Evolutionary conservation across 306 rosid genomes (phyloP).

Genomic region (Luffa acutangula): DNA sequence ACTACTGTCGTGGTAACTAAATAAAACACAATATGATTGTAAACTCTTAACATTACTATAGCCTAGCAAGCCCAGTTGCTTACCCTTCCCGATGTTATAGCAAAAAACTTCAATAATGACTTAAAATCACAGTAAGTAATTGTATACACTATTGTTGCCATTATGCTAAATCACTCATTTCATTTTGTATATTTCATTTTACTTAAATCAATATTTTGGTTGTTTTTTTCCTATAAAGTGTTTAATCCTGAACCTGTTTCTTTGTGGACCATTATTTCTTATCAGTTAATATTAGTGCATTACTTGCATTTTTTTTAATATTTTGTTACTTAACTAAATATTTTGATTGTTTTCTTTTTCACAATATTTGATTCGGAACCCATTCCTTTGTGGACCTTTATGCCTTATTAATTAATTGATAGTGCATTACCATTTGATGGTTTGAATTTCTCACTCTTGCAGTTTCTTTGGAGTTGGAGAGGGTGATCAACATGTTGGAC

Average conservation of each 20-base stretch:
- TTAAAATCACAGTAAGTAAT: too few relatives aligned
- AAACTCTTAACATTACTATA: too few relatives aligned
- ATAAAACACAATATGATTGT: too few relatives aligned
- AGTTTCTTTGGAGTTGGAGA: constrained; percentile 62
- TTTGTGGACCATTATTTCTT: neutral
- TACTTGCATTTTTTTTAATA: neutral
- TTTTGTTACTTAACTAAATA: neutral
- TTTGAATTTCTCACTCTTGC: constrained; percentile 34
- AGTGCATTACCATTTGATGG: neutral
- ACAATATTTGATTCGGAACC: neutral
- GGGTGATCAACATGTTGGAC: constrained; percentile 20
- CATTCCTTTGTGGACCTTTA: neutral
- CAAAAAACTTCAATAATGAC: too few relatives aligned
- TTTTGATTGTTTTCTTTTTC: neutral
- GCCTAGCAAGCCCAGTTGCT: too few relatives aligned
- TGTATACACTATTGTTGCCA: too few relatives aligned
- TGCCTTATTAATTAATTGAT: neutral
- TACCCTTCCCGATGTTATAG: too few relatives aligned
- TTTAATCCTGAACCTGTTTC: neutral
- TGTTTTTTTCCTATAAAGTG: neutral
- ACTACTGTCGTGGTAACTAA: too few relatives aligned
- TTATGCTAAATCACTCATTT: neutral
- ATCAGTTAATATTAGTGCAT: neutral
- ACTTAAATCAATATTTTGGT: neutral
- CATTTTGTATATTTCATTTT: neutral